These are phyloP conservation scores for Priceomyces castillae DNA, from an alignment of 805 yeast genomes.

Conservation along the genomic window DNA sequence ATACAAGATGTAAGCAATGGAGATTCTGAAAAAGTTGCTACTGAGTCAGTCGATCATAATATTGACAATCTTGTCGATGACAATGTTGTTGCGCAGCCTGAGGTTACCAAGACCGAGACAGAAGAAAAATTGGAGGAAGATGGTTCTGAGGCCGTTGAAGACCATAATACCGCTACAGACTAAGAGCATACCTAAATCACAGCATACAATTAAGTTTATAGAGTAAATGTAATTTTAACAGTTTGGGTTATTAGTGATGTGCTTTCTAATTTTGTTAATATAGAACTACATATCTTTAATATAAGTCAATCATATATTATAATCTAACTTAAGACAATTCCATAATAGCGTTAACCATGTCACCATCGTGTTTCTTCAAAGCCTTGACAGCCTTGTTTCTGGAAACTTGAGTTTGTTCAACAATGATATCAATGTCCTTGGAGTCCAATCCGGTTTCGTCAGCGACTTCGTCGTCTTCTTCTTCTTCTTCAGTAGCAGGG, in stretches of 20 bases:
- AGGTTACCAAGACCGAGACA: neutral
- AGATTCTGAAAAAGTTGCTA: neutral
- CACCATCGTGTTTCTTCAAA: conserved; percentile 83
- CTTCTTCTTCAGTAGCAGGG: conserved; percentile 44
- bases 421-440: conserved; percentile 80
- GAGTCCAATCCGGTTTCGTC: conserved; percentile 83
- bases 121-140: neutral
- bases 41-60: too few relatives aligned
- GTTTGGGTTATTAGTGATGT: neutral
- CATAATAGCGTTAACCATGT: conserved; percentile 96
- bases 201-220: neutral
- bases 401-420: conserved; percentile 88
- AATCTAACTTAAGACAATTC: conserved; percentile 45
- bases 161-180: too few relatives aligned
- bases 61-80: neutral
- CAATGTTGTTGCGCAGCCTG: too few relatives aligned
- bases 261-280: neutral
- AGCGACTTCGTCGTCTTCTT: conserved; percentile 66
- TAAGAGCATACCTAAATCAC: too few relatives aligned
- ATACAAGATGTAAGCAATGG: conserved; percentile 1
- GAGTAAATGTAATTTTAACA: neutral
- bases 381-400: conserved; percentile 91
- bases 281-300: neutral
- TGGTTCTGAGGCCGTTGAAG: too few relatives aligned
- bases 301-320: neutral